Evolutionary conservation across 1,284 basidiomycete species (phyloP).

Genomic region (Irpex lacteus): DNA sequence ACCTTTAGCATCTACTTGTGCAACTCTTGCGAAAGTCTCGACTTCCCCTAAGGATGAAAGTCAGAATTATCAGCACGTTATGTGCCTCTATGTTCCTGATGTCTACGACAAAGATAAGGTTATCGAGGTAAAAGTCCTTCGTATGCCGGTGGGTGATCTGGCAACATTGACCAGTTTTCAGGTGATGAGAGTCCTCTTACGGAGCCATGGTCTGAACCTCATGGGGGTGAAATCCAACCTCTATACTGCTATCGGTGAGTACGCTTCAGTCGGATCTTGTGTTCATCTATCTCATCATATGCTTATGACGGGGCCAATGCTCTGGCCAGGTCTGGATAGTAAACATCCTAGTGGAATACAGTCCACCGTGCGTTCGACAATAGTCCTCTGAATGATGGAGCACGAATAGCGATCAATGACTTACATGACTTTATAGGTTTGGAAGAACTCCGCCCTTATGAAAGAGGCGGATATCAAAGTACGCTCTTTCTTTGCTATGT

Average conservation of each 20-base stretch:
- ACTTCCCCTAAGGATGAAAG: slow-evolving; percentile 51
- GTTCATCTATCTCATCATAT: background rate
- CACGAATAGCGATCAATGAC: too few relatives aligned
- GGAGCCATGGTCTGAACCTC: slow-evolving; percentile 60
- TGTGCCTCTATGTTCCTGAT: slow-evolving; percentile 71
- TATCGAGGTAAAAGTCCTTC: slow-evolving; percentile 42
- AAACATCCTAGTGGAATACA: slow-evolving; percentile 70
- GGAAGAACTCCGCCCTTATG: slow-evolving; percentile 61
- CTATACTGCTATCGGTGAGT: slow-evolving; percentile 58
- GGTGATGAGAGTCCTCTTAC: slow-evolving; percentile 66
- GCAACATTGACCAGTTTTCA: slow-evolving; percentile 22
- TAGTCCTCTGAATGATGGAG: too few relatives aligned
- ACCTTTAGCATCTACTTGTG: slow-evolving; percentile 53
- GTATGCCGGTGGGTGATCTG: background rate
- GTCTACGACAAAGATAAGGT: slow-evolving; percentile 62
- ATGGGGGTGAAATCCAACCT: slow-evolving; percentile 69
- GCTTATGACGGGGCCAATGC: background rate
- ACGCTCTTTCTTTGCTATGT: slow-evolving; percentile 5
- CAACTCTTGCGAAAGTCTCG: slow-evolving; percentile 57
- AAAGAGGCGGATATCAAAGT: slow-evolving; percentile 62
- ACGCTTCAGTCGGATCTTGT: background rate
- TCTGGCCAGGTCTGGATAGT: slow-evolving; percentile 57
- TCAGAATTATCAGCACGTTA: slow-evolving; percentile 54
- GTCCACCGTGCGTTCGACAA: slow-evolving; percentile 49
- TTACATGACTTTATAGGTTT: slow-evolving; percentile 42